Base-by-base conservation (phyloP, 192 early-diverging fungal genomes). In the Spizellomyces punctatus region DNA sequence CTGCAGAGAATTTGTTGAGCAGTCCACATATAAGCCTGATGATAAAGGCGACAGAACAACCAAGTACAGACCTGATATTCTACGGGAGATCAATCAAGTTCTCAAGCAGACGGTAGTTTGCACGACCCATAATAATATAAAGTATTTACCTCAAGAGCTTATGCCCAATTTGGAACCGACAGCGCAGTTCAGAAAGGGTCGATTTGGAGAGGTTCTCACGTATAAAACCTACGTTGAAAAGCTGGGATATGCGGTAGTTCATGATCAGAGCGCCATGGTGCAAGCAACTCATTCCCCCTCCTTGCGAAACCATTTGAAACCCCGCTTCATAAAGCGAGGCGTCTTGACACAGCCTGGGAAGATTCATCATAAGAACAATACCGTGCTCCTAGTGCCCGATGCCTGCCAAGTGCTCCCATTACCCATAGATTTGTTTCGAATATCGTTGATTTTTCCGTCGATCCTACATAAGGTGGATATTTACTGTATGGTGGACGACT, bases 381-480 rank as follows among this genome's bases (percentile, higher is more conserved):
- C 52, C 10, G 74, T 76, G 12, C 52, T 49, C 49, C 69, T 83
- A 5, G 54, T 73, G 7, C 72, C 81, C 10, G 82, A 83, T 43
- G 73, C 67, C 6, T 72, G 54, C 52, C 36, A 22, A 22, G 72
- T 83, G 9, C 8, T 83, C 6, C 82, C 82, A 1, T 43, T 82
- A 36, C 71, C 82, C 5, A 21, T 27, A 10, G 77, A 79, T 22
- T 55, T 73, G 4, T 45, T 60, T 44, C 65, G 50, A 2, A 21
- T 79, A 10, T 63, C 77, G 6, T n/a, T 65, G 10, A 44, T 75
- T 1, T 44, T 83, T 10, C 82, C 82, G 14, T 83, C 82, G 5
- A 63, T 79, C 4, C 19, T 82, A 27, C 72, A 77, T 63, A 65
- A 69, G 16, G 27, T 83, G 27, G 75, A 77, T 27, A 48, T 54